Conservation (phyloP, 192 early-diverging fungal genomes). For the Coemansia sp. region DNA sequence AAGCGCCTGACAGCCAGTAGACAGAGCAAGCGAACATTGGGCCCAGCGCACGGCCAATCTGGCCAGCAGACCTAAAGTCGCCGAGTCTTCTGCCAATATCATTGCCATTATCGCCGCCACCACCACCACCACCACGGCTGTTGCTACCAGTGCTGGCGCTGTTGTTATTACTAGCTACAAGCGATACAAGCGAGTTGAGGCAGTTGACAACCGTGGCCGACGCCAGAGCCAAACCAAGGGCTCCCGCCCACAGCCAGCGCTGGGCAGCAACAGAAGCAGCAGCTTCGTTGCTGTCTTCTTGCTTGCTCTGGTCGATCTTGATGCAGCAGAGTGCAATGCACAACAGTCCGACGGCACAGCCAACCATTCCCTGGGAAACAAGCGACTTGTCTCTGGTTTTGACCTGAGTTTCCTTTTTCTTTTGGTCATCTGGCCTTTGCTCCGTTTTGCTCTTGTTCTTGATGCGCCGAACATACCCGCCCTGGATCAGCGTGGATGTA, state of each 20-base stretch:
- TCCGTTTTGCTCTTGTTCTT: conserved; percentile 52
- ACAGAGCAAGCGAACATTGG: conserved; percentile 82
- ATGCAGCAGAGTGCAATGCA: conserved; percentile 59
- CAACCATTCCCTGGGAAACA: conserved; percentile 75
- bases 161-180: conserved; percentile 16
- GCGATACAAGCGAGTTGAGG: conserved; percentile 65
- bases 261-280: neutral
- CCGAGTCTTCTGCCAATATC: conserved; percentile 77
- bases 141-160: conserved; percentile 59
- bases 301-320: conserved; percentile 16
- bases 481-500: conserved; percentile 84
- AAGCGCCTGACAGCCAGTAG: conserved; percentile 81
- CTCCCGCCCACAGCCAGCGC: conserved; percentile 65
- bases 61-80: conserved; percentile 82
- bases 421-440: neutral
- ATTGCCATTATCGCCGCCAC: neutral
- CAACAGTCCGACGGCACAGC: conserved; percentile 65
- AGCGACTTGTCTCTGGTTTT: conserved; percentile 49
- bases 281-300: too few species aligned
- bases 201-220: conserved; percentile 94
- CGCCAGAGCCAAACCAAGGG: conserved; percentile 84
- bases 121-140: too few species aligned
- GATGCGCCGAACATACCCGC: conserved; percentile 84
- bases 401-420: neutral
- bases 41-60: conserved; percentile 87